phyloP scores from a whole-genome alignment of 208 protist genomes.

The Herpetomonas tarakana region DNA sequence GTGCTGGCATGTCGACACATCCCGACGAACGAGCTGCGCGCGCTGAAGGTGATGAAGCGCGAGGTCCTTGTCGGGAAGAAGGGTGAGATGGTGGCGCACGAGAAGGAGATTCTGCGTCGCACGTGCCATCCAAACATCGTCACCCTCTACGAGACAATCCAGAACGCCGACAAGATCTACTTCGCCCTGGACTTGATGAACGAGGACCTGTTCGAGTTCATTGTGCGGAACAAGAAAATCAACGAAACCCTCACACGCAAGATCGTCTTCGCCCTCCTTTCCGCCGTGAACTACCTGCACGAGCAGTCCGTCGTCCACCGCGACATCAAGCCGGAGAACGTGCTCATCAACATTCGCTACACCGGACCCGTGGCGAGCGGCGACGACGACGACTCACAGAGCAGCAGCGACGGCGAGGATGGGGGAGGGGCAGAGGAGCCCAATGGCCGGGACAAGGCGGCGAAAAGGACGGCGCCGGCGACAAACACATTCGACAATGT shows the following conservation, averaged over 20 bases:
- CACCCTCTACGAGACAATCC: conserved; percentile 73
- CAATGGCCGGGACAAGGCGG: not conserved
- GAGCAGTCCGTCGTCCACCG: conserved; percentile 80
- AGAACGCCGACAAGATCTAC: conserved; percentile 61
- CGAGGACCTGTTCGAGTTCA: conserved; percentile 85
- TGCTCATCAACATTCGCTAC: conserved; percentile 64
- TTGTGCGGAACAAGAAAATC: conserved; percentile 68
- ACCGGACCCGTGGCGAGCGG: conserved; percentile 10
- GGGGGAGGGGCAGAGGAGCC: conserved; percentile 13
- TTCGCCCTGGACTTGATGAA: conserved; percentile 86
- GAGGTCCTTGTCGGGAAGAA: conserved; percentile 65
- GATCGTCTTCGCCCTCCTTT: conserved; percentile 71
- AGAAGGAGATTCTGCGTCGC: conserved; percentile 82
- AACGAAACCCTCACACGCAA: conserved; percentile 61
- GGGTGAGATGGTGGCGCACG: conserved; percentile 78
- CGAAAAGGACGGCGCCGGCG: not conserved
- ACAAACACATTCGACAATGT: not conserved
- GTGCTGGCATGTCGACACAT: conserved; percentile 64
- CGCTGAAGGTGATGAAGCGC: conserved; percentile 78
- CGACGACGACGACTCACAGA: conserved; percentile 5
- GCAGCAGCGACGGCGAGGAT: not conserved
- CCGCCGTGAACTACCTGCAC: conserved; percentile 74
- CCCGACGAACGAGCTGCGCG: conserved; percentile 54
- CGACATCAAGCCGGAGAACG: conserved; percentile 91
- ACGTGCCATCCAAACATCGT: conserved; percentile 81